Conservation (phyloP, 169 alveolate genomes). For the Plasmodium coatneyi region DNA sequence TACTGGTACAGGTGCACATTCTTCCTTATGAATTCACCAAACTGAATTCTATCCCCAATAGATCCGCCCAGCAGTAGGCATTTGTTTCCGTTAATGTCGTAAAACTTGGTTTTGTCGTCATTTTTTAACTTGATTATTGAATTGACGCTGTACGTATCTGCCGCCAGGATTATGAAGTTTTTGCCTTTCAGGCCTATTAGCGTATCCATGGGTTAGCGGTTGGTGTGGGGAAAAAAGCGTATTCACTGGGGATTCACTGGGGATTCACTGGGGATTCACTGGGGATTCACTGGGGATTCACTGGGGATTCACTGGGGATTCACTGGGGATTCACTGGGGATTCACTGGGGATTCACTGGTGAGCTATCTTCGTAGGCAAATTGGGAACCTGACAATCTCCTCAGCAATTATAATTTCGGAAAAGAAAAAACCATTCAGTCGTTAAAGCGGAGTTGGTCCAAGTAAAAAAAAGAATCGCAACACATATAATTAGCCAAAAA, state of each 20-base stretch:
- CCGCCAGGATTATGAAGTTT: conserved; percentile 86
- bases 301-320: background rate
- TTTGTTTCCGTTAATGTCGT: conserved; percentile 85
- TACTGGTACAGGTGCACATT: conserved; percentile 85
- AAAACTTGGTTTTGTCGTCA: conserved; percentile 79
- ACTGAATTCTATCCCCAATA: conserved; percentile 89
- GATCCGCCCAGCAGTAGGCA: conserved; percentile 89
- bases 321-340: background rate
- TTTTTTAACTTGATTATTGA: conserved; percentile 81
- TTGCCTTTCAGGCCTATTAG: conserved; percentile 88
- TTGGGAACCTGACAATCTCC: background rate
- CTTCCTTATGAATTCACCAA: conserved; percentile 87
- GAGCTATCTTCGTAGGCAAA: background rate
- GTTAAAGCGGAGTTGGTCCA: background rate
- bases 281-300: background rate
- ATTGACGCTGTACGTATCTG: conserved; percentile 85
- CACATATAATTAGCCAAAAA: background rate
- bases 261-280: no score
- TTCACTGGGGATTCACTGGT: no score
- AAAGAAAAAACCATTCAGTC: background rate
- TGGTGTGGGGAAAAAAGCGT: background rate
- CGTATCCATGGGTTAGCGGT: conserved; percentile 83
- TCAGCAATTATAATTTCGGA: background rate
- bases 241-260: background rate
- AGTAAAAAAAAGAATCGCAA: background rate